Conservation (phyloP, 352 stramenopile genomes). For the Pythium sp. region DNA sequence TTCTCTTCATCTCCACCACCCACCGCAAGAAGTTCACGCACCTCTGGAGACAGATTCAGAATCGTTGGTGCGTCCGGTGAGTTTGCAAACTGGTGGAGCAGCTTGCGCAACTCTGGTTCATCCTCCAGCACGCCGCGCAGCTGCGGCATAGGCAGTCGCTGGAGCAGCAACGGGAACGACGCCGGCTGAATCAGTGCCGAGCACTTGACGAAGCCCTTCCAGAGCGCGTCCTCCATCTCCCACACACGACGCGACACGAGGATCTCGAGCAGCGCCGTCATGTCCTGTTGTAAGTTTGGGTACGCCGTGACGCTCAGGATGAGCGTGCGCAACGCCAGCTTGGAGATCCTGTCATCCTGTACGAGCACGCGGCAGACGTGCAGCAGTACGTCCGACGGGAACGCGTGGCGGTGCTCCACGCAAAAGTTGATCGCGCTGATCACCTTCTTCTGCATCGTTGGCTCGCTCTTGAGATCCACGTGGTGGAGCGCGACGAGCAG, state of each 20-base stretch:
- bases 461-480: conserved; percentile 66
- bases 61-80: conserved; percentile 2
- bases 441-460: conserved; percentile 72
- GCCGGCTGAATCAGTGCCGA: conserved; percentile 67
- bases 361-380: conserved; percentile 68
- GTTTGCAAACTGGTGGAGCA: conserved; percentile 41
- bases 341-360: conserved; percentile 53
- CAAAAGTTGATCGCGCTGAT: conserved; percentile 80
- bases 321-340: conserved; percentile 70
- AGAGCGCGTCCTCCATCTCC: conserved; percentile 72
- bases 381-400: conserved; percentile 70
- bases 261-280: conserved; percentile 51
- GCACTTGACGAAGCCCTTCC: conserved; percentile 83
- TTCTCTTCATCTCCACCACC: neutral
- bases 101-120: conserved; percentile 48
- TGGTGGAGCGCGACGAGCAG: conserved; percentile 76
- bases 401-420: conserved; percentile 74
- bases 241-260: conserved; percentile 58
- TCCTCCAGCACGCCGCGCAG: conserved; percentile 51
- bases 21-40: neutral
- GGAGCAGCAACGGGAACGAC: conserved; percentile 64
- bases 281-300: conserved; percentile 58
- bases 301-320: conserved; percentile 78
- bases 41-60: neutral
- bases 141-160: conserved; percentile 47